Base-by-base conservation (phyloP, 2,329 filamentous ascomycete species). In the Aspergillus uvarum region DNA sequence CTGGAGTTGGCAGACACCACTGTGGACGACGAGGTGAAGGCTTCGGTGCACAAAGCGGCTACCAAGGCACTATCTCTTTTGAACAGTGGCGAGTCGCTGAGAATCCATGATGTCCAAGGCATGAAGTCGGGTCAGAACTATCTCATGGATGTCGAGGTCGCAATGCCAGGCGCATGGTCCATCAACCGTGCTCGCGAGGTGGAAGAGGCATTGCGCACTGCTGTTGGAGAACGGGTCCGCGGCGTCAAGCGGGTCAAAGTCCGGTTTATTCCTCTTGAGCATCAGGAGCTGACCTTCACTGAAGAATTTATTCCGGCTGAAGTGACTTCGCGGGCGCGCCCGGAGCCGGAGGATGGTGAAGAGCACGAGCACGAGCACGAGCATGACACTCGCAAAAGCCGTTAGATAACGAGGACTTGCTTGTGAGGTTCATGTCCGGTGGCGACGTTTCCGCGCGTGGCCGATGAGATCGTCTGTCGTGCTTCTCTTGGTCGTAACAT, bases 121-220 rank as follows among this genome's bases (percentile, higher is more conserved):
- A 85, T 96, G 77, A 99, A 99, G 79, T 95, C 92, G 3, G 95
- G 95, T 31, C 95, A 97, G 76, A 99, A 97, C 79, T 97, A 96
- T 74, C 82, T 98, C 31, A 88, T 98, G 68, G 95, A 98, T 68
- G 76, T 99, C 7, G 93, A 96, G 74, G 78, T 98, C 62, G 89
- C 86, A 2, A 90, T 96, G 16, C 92, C 94, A 0, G 84, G 83
- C 22, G 79, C 81, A 35, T 96, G 90, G 89, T 89, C 89, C 0
- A 80, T 99, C 5, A 85, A 87, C 56, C 85, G 89, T 57, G 85
- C 88, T 7, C 82, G 86, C 42, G 79, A 68, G 16, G 81, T 96
- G 14, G 95, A 99, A 75, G 85, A 89, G 38, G 79, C 82, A 2
- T 83, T 98, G 38, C 86, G 95, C 61, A 83, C 87, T 49, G 83